Percentiles rank a stretch among this genome's conserved stretches.
Evolutionary conservation across 768 basidiomycete species (phyloP).

Genomic region (Glaciozyma martinii): DNA sequence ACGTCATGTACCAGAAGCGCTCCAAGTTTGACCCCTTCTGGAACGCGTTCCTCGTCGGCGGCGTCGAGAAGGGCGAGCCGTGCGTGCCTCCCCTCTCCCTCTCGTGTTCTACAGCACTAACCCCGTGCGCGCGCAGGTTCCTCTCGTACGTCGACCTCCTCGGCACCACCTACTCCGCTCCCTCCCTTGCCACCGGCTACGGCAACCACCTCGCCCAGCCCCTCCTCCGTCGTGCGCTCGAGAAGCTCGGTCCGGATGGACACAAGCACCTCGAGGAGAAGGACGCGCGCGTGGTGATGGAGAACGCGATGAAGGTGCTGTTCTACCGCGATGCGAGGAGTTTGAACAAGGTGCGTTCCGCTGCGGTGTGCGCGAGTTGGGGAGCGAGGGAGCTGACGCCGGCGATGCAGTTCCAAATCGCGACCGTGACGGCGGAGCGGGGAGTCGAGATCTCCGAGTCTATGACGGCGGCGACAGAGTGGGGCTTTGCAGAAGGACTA

Average conservation of each 20-base stretch:
- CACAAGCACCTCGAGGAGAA: conserved; percentile 54
- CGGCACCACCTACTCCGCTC: conserved; percentile 90
- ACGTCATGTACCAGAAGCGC: conserved; percentile 80
- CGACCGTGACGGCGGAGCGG: conserved; percentile 59
- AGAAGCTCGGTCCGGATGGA: conserved; percentile 43
- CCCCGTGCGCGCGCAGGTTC: conserved; percentile 51
- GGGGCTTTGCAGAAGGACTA: conserved; percentile 88
- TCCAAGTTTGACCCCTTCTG: conserved; percentile 87
- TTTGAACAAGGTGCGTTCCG: conserved; percentile 69
- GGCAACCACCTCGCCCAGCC: conserved; percentile 90
- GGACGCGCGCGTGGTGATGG: conserved; percentile 66
- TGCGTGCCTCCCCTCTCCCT: neutral
- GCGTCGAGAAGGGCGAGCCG: conserved; percentile 55
- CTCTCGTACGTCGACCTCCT: conserved; percentile 87
- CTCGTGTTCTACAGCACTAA: neutral
- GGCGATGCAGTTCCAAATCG: conserved; percentile 78
- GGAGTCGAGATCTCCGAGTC: conserved; percentile 76
- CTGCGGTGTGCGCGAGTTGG: neutral
- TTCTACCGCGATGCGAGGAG: conserved; percentile 94
- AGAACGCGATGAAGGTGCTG: conserved; percentile 81
- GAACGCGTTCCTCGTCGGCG: conserved; percentile 90
- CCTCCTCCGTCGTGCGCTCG: conserved; percentile 78
- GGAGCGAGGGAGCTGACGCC: neutral
- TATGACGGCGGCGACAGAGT: conserved; percentile 62
- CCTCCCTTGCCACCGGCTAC: conserved; percentile 90